Base-by-base conservation (phyloP, 306 rosid genomes). In the Cyclanthera cordifolia region DNA sequence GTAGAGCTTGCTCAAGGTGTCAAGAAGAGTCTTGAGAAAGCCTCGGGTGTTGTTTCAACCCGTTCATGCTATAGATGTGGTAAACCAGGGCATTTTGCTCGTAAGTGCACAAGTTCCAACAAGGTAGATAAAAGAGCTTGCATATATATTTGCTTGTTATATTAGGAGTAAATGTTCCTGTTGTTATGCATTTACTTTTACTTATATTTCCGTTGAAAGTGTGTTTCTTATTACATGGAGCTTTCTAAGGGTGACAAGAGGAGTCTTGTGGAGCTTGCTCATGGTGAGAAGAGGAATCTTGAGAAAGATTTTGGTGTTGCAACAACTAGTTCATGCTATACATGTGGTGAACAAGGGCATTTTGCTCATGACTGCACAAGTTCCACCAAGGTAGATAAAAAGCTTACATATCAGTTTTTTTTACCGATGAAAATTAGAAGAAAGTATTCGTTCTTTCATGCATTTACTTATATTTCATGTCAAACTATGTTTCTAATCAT, bases 311-410 rank as follows among this genome's bases (percentile, higher is more conserved):
- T 57, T 71, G 82, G 69, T 74, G 79, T 79, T 25, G 80, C 72
- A 43, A 65, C 86, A 0, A 75, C 83, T 73, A 87, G 83, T 74
- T 79, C 84, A 60, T 94, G 99, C 82, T 90, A 28, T 69, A 88
- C 54, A 76, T 94, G 99, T 65, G 87, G 90, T 49, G 95, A 85
- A 73, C 89, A 45, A 71, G 99, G 99, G 72, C 99, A 94, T 86
- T 81, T 90, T 77, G 96, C 99, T 21, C 84, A 96, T 60, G 97
- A 87, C 73, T 91, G 97, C 81, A 55, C 65, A 37, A 83, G 68
- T 80, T 71, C 75, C 51, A 9, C 73, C 1, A 81, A 79, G 87
- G 95, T 87, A 76, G 78, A 24, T 64, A 67, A 43, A 21, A 25
- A 67, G 17, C 20, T 43, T 55, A 20, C 48, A n/a, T 12, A 13